Percentiles rank a stretch among this genome's conserved stretches.
These are phyloP conservation scores for Hordeum marinum DNA, from an alignment of 176 grass and related monocot genomes.

Conservation along the genomic window DNA sequence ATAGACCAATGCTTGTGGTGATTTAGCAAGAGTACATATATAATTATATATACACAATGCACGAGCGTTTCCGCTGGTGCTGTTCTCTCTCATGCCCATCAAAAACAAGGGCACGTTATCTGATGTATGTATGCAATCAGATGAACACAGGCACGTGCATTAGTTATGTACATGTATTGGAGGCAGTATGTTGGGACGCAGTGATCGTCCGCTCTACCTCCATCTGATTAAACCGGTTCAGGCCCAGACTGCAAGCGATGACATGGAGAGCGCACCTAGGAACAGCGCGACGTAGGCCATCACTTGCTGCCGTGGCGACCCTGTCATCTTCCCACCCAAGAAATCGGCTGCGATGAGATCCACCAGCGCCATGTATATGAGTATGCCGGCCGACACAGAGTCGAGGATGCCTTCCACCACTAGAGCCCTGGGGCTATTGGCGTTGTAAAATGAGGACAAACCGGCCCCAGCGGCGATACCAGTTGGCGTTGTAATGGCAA, in stretches of 20 bases:
- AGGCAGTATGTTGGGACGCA: not conserved
- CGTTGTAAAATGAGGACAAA: constrained; percentile 66
- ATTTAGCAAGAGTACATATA: not conserved
- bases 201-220: not conserved
- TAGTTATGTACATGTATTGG: not conserved
- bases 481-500: constrained; percentile 71
- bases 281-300: constrained; percentile 50
- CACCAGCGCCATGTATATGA: constrained; percentile 89
- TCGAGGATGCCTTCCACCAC: constrained; percentile 78
- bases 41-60: not conserved
- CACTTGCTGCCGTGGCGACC: constrained; percentile 39
- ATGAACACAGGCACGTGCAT: not conserved
- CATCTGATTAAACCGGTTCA: constrained; percentile 13
- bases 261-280: constrained; percentile 70
- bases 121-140: not conserved
- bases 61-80: not conserved
- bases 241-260: constrained; percentile 75
- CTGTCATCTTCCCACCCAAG: constrained; percentile 48
- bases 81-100: constrained; percentile 16
- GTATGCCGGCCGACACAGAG: constrained; percentile 75
- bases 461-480: constrained; percentile 53
- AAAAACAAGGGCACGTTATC: constrained; percentile 25
- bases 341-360: constrained; percentile 91
- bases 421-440: constrained; percentile 65
- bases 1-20: not conserved